phyloP scores from a whole-genome alignment of 192 early-diverging fungal genomes.

The Chytriomyces hyalinus region DNA sequence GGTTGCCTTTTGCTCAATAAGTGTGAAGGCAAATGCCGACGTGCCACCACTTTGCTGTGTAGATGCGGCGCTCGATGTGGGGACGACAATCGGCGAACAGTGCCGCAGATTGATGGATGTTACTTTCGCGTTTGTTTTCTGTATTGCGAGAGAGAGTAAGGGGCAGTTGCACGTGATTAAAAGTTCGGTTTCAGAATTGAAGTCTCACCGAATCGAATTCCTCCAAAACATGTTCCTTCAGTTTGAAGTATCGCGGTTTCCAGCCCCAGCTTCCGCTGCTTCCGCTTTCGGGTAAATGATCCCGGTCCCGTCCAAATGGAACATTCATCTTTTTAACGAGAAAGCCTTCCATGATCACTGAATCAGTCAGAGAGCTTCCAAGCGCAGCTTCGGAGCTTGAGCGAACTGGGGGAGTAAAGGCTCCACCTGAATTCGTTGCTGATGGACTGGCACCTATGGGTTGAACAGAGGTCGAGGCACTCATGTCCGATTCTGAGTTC shows the following conservation, averaged over 20 bases:
- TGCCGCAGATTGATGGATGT: neutral
- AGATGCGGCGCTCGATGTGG: too few species aligned
- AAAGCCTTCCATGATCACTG: constrained; percentile 28
- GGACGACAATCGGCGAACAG: neutral
- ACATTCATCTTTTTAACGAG: constrained; percentile 33
- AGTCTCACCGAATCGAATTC: constrained; percentile 72
- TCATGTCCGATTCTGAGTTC: neutral
- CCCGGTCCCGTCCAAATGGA: constrained; percentile 1
- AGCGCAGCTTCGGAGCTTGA: neutral
- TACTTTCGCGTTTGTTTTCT: constrained; percentile 62
- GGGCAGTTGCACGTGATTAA: too few species aligned
- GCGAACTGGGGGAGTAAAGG: neutral
- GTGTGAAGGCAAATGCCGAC: constrained; percentile 21
- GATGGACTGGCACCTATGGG: too few species aligned
- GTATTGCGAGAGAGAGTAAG: neutral
- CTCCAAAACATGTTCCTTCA: constrained; percentile 60
- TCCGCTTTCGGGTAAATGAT: neutral
- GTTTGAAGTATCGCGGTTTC: constrained; percentile 85
- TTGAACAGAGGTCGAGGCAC: neutral
- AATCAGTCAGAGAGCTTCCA: neutral
- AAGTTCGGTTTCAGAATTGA: neutral
- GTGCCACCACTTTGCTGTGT: neutral
- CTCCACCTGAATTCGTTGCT: neutral
- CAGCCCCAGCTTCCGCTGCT: constrained; percentile 67
- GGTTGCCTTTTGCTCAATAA: constrained; percentile 12